Evolutionary conservation across 2,329 filamentous ascomycete species (phyloP), one percentile per base, ranked within the genome.

Genomic region (Emergomyces pasteurianus): DNA sequence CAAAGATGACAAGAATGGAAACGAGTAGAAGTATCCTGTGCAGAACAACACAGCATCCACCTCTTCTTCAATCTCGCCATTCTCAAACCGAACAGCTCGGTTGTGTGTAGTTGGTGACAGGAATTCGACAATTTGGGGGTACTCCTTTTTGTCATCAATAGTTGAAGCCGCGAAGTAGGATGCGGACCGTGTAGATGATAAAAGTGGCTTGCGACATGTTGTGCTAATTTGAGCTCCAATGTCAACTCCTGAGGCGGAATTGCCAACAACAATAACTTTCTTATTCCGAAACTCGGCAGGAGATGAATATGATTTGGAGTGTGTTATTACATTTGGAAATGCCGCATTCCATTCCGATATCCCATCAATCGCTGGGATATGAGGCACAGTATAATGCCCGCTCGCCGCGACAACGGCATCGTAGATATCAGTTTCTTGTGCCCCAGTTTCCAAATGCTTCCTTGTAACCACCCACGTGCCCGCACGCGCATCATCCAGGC

Each of bases 1-100:
- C 2, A 83, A 69, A 0, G 71, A 71, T 2, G 73, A 71, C 3
- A 86, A 71, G 69, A 96, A 96, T 0, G 91, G 90, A 61, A 88
- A 88, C 5, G 86, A 86, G 74, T 89, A 96, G 61, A 95, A 83
- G 68, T 95, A 97, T 0, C 92, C 92, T 0, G 92, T 96, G 71
- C 89, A 92, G 73, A 92, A 96, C 34, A 97, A 71, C 6, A 96
- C 77, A 1, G 84, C 82, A 68, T 96, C 92, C 60, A 97, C 74
- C 40, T 85, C 77, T 2, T 75, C 75, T 68, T 90, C 88, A 10
- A 86, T 69, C 0, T 78, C 78, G 1, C 87, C 87, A 67, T 90
- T 80, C 47, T 80, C 78, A 64, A 95, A 89, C 38, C 81, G 78
- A 1, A 94, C 80, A 2, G 81, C 85, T 63, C 84, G 80, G 58